A percentile compares a stretch with the other conserved stretches of the same genome.
phyloP scores from a whole-genome alignment of 2,329 filamentous ascomycete species.

The Aspergillus ustus region DNA sequence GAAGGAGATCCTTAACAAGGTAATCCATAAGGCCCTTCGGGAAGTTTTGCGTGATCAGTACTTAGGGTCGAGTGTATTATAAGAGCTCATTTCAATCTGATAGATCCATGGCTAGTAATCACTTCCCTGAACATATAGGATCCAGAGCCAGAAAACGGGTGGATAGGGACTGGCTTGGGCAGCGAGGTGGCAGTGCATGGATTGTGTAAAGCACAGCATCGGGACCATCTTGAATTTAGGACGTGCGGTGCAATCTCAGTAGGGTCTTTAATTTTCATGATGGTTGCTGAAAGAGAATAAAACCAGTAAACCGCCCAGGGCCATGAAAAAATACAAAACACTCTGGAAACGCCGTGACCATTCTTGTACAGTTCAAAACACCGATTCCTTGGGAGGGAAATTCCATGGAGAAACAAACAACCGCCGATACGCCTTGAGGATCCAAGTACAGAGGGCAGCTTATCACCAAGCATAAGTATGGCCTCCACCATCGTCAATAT shows the following conservation, averaged over 20 bases:
- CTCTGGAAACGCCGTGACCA: background rate
- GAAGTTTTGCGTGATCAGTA: too few relatives aligned
- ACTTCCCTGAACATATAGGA: too few relatives aligned
- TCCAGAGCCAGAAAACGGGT: too few relatives aligned
- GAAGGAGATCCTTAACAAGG: too few relatives aligned
- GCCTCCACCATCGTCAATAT: constrained; percentile 31
- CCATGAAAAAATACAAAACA: background rate
- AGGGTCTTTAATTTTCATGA: background rate
- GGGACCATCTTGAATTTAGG: too few relatives aligned
- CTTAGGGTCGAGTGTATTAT: too few relatives aligned
- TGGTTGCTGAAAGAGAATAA: background rate
- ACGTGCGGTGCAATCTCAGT: background rate
- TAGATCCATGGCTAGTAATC: too few relatives aligned
- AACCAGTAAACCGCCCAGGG: background rate
- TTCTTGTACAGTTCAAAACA: background rate
- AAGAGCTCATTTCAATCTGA: too few relatives aligned
- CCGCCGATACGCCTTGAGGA: background rate
- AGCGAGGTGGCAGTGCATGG: too few relatives aligned
- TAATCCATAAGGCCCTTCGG: too few relatives aligned
- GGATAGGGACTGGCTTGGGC: too few relatives aligned
- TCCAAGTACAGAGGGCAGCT: background rate
- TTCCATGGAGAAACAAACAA: background rate
- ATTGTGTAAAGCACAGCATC: too few relatives aligned
- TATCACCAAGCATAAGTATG: constrained; percentile 25
- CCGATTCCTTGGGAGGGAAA: background rate